Evolutionary conservation across 257 asterid genomes (phyloP).

Genomic region (Gentiana macrophylla): DNA sequence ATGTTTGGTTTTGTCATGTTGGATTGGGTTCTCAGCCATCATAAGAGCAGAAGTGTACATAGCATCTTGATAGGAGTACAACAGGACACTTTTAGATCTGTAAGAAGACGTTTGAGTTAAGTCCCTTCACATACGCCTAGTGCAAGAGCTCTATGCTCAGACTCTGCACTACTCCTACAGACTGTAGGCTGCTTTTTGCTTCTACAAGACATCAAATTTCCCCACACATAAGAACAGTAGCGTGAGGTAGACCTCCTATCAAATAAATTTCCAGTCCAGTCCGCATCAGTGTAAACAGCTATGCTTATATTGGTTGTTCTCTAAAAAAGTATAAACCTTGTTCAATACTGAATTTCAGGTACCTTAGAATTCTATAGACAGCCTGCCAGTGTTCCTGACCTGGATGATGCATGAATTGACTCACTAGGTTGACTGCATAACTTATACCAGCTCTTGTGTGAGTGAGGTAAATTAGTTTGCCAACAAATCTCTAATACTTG

Average conservation of each 20-base stretch:
- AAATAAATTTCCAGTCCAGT: background rate
- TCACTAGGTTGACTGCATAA: background rate
- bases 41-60: background rate
- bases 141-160: background rate
- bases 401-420: constrained; percentile 3
- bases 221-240: background rate
- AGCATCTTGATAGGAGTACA: background rate
- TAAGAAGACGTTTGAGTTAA: background rate
- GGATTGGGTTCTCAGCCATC: background rate
- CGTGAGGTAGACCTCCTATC: constrained; percentile 2
- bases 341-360: background rate
- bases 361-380: background rate
- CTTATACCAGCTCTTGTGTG: background rate
- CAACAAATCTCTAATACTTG: background rate
- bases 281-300: background rate
- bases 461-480: background rate
- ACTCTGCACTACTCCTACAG: background rate
- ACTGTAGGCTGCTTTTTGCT: constrained; percentile 1
- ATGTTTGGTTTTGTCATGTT: too few relatives aligned
- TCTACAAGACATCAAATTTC: constrained; percentile 2
- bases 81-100: background rate
- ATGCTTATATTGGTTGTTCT: background rate
- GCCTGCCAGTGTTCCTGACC: background rate
- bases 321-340: too few relatives aligned
- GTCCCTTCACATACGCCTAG: constrained; percentile 3